Base-by-base conservation (phyloP, 257 asterid genomes). In the Solanum chilense region DNA sequence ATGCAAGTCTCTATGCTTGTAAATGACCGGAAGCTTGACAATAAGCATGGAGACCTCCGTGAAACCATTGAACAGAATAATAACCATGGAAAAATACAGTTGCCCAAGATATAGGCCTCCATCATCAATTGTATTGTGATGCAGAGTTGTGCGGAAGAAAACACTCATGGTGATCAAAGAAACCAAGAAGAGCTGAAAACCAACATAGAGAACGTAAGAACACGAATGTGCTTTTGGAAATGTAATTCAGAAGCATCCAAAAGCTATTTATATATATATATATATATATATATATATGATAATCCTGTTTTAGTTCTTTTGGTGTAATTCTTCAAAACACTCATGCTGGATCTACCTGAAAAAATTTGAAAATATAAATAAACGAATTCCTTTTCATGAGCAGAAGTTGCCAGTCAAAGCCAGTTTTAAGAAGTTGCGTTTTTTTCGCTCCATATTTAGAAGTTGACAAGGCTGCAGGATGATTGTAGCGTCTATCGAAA, bases 1-100 rank as follows among this genome's bases (percentile, higher is more conserved):
- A 87, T 91, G 93, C 88, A 97, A 91, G 91, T 95, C 99, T 89
- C 99, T 91, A 88, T 96, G 98, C 92, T 96, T 96, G 93, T 96
- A 96, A 88, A 96, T 93, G 82, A 96, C 88, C 3, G 99, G 99
- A 89, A 96, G 98, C 93, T 94, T 96, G 87, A 96, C 95, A 83
- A 96, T 95, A 88, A 94, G 92, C 99, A 96, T 92, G 88, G 99
- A 92, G 66, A 96, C 98, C 94, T 96, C 99, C 23, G 98, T 94
- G 92, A 96, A 94, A 82, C 99, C 99, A 90, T 96, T 95, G 88
- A 94, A 95, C 89, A 96, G 97, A 87, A 96, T 92, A 87, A 96
- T 96, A 90, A 96, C 96, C 97, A 95, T 95, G 16, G 98, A 90
- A 88, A 94, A 96, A 64, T 94, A 96, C 80, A 96, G 86, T 82